Base-by-base conservation (phyloP, 345 rosid genomes). In the Eucalyptus marginata region DNA sequence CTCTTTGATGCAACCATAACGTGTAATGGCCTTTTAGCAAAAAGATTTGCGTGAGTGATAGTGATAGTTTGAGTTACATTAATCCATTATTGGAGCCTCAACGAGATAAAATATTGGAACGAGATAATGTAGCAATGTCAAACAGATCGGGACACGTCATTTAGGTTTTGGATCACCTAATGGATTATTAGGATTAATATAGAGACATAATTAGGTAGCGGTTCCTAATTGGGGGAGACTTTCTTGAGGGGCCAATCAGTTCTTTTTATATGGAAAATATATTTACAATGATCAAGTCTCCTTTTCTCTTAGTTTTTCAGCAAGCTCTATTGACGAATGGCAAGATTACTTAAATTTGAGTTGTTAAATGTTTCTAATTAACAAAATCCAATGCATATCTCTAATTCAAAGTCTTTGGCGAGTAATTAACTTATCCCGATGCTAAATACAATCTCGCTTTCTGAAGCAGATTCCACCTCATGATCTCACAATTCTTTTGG, bases 101-200 rank as follows among this genome's bases (percentile, higher is more conserved):
- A 49, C 16, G 40, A 40, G 40, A 40, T 40, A 40, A 40, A 40
- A 40, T 40, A 40, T 4, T 2, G 6, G 51, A 49, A 49, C 16
- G 1, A 13, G 51, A 49, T 49, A 49, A 49, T 13, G 51, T 49
- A 49, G 16, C 2, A 1, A 0, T 49, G 6, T 5, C 51, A 49
- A 49, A 13, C 16, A 13, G 51, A 2, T 13, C 2, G 0, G 51
- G 66, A 1, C 31, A 25, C 2, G 1, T 59, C 66, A 59, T 40
- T 40, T 40, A 40, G 40, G 5, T 40, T 59, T 10, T 59, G 15
- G 64, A 58, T 12, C 64, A 58, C 64, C 14, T 25, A 58, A 58
- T 58, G 64, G 7, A 58, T 58, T 25, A 59, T 59, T 25, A 11
- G 66, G 4, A 25, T 59, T 59, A 59, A 25, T 25, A 59, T 25